Base-by-base conservation (phyloP, 116 monocot genomes). In the Cymodocea nodosa region DNA sequence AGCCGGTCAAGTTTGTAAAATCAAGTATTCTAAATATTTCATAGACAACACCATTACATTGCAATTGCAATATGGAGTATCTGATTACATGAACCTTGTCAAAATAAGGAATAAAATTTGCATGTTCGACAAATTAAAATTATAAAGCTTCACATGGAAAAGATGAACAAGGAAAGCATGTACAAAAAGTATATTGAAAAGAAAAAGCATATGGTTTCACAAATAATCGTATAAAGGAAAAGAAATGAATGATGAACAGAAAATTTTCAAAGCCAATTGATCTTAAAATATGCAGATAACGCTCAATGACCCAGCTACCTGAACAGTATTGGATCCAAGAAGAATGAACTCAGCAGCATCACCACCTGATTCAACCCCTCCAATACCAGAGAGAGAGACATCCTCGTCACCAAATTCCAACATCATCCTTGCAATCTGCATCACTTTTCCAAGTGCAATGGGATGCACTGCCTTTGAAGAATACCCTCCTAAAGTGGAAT, bases 301-400 rank as follows among this genome's bases (percentile, higher is more conserved):
- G n/a, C 16, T 40, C n/a, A 18, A 62, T 37, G 39, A 30, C 4
- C 56, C 23, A 56, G 4, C 19, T 49, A 89, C 95, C 87, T 90
- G 95, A 69, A 95, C 90, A 59, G 87, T 90, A 75, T 90, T 85
- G 59, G 95, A 79, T 54, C 95, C 95, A 74, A 95, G 85, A 50
- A 95, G 85, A 81, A 95, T 78, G 82, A 95, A 95, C 64, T 95
- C 95, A 65, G 87, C 87, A 57, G 90, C 85, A 72, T 95, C 95
- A 70, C 68, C 63, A 58, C 95, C 95, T 13, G 87, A 85, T 52
- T 95, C 95, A 52, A 95, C 95, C 51, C 95, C 95, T 65, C 95
- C 95, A 70, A 95, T 95, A 48, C 77, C 90, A 75, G 95, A 95
- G 62, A 95, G 81, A 40, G 95, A 90, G 55, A 61, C 71, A 3